Evolutionary conservation across 2,329 filamentous ascomycete species (phyloP).

Genomic region (Hymenoscyphus salicellus): DNA sequence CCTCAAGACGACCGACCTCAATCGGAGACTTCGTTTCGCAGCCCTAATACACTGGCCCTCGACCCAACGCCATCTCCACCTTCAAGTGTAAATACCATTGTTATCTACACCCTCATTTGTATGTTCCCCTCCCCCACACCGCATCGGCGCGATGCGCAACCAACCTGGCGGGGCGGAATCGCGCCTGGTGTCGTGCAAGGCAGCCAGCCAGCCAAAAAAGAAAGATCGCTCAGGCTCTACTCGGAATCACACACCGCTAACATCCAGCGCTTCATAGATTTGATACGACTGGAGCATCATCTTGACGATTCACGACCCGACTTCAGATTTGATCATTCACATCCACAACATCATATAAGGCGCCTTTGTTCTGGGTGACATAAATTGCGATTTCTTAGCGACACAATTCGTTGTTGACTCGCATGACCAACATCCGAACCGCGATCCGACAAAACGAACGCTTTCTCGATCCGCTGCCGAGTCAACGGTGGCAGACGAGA

Average conservation of each 20-base stretch:
- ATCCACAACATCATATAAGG: slow-evolving; percentile 17
- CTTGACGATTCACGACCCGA: slow-evolving; percentile 27
- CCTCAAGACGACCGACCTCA: slow-evolving; percentile 18
- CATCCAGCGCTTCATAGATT: slow-evolving; percentile 14
- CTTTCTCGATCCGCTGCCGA: slow-evolving; percentile 27
- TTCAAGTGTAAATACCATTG: slow-evolving; percentile 26
- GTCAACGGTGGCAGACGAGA: slow-evolving; percentile 31
- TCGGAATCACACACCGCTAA: slow-evolving; percentile 18
- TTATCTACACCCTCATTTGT: slow-evolving; percentile 19
- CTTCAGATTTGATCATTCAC: slow-evolving; percentile 21
- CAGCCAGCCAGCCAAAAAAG: slow-evolving; percentile 16
- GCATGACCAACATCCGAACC: slow-evolving; percentile 33
- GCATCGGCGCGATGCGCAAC: slow-evolving; percentile 12
- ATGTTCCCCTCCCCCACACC: slow-evolving; percentile 17
- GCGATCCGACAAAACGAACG: slow-evolving; percentile 23
- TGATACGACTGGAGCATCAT: slow-evolving; percentile 20
- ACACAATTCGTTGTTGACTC: slow-evolving; percentile 27
- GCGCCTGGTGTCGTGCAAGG: slow-evolving; percentile 21
- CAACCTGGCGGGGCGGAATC: slow-evolving; percentile 24
- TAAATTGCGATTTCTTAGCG: slow-evolving; percentile 23
- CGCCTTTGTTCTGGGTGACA: slow-evolving; percentile 23
- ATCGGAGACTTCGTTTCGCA: slow-evolving; percentile 14
- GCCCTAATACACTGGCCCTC: slow-evolving; percentile 8
- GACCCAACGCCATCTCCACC: not conserved
- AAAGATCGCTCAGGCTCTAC: slow-evolving; percentile 11